Conservation (phyloP, 768 basidiomycete species). For the Mycena belliarum region DNA sequence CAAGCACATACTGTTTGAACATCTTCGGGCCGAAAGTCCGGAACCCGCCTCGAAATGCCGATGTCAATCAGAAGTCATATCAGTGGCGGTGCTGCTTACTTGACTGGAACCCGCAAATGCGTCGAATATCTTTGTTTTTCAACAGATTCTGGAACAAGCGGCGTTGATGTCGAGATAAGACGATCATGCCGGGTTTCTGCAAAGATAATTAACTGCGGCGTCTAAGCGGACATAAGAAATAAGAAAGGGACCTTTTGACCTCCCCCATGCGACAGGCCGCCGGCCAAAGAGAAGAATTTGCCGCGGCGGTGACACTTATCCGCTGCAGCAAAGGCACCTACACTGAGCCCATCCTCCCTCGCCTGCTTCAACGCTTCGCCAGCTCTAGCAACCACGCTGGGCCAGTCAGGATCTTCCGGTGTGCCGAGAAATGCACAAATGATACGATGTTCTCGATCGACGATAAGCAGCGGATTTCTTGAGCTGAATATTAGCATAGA, state of each 20-base stretch:
- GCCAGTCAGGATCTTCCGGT: conserved; percentile 17
- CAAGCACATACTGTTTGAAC: conserved; percentile 16
- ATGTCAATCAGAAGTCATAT: background rate
- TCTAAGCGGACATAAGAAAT: too few species aligned
- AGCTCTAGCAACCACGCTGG: background rate
- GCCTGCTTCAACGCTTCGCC: background rate
- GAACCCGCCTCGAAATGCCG: conserved; percentile 21
- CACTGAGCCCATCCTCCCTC: background rate
- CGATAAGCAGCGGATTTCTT: background rate
- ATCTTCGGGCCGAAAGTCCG: conserved; percentile 26
- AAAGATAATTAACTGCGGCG: too few species aligned
- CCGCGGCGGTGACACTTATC: conserved; percentile 24
- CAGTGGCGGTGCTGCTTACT: conserved; percentile 15
- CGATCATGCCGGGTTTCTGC: background rate
- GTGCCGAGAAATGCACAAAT: conserved; percentile 11
- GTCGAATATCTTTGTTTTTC: background rate
- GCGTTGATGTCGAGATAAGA: background rate
- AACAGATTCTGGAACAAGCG: background rate
- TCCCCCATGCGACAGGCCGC: conserved; percentile 30
- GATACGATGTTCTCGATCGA: conserved; percentile 1
- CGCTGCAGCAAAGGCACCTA: background rate
- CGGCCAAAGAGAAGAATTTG: conserved; percentile 17
- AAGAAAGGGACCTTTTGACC: conserved; percentile 23
- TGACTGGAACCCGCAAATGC: conserved; percentile 15
- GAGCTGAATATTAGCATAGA: too few species aligned